phyloP scores from a whole-genome alignment of 495 filamentous ascomycete genomes.

The Annulohypoxylon nitens region DNA sequence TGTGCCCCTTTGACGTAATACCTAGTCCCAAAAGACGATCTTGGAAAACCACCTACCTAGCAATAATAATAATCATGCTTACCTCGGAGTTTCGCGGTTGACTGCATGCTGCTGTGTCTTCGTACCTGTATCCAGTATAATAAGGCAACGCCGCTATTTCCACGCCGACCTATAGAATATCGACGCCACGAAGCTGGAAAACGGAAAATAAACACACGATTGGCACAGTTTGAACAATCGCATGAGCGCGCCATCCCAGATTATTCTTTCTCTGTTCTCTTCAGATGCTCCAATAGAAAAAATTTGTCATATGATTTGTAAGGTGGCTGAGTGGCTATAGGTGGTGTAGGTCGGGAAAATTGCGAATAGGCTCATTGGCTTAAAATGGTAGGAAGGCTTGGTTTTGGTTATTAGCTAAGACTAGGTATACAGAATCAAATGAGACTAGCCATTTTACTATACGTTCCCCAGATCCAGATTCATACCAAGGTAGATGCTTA shows the following conservation, averaged over 20 bases:
- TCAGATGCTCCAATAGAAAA: not conserved
- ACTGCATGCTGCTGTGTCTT: not conserved
- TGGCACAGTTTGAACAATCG: not conserved
- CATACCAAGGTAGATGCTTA: no score
- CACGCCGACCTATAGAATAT: not conserved
- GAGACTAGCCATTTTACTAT: not conserved
- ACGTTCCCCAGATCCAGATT: not conserved
- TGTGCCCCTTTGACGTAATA: not conserved
- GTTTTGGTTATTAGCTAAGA: not conserved
- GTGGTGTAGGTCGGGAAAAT: not conserved
- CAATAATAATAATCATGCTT: not conserved
- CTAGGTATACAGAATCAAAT: constrained; percentile 2
- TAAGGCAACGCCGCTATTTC: not conserved
- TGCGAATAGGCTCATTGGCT: not conserved
- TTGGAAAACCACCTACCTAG: no score
- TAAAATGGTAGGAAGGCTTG: not conserved
- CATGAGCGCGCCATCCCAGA: not conserved
- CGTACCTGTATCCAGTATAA: not conserved
- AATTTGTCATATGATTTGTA: not conserved
- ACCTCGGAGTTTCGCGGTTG: not conserved
- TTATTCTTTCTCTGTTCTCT: not conserved
- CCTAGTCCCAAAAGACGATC: no score
- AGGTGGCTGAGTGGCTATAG: constrained; percentile 10
- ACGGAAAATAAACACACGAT: not conserved
- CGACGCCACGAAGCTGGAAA: not conserved